These are phyloP conservation scores for Globisporangium carolinianum DNA, from an alignment of 352 stramenopile genomes.

Conservation along the genomic window DNA sequence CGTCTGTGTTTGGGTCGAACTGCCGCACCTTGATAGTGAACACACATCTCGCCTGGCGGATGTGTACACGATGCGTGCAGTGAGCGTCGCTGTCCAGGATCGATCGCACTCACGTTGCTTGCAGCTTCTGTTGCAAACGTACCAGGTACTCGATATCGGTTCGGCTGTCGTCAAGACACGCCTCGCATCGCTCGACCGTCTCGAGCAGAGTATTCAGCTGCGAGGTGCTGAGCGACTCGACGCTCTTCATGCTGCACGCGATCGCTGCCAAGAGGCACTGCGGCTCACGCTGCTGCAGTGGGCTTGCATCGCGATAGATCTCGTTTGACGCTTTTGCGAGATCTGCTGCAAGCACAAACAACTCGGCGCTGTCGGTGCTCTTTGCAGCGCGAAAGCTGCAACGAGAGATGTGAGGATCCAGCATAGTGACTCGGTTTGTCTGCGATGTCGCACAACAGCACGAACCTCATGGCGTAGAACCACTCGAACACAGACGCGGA, in stretches of 20 bases:
- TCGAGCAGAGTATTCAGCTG: slow-evolving; percentile 30
- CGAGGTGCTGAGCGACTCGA: slow-evolving; percentile 37
- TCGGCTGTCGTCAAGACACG: slow-evolving; percentile 8
- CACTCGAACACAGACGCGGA: slow-evolving; percentile 52
- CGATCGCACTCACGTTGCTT: background rate
- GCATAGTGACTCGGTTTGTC: too few species aligned
- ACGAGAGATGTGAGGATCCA: slow-evolving; percentile 1
- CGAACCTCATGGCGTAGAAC: slow-evolving; percentile 74
- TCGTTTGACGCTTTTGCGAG: slow-evolving; percentile 37
- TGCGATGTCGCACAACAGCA: too few species aligned
- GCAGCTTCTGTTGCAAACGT: background rate
- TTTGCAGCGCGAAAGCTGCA: slow-evolving; percentile 70
- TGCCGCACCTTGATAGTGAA: slow-evolving; percentile 54
- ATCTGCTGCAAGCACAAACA: slow-evolving; percentile 56
- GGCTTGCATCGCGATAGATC: slow-evolving; percentile 31
- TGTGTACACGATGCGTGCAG: background rate
- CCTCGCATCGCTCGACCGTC: slow-evolving; percentile 34
- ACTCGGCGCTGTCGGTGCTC: slow-evolving; percentile 30
- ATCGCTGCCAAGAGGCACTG: slow-evolving; percentile 58
- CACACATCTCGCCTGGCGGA: slow-evolving; percentile 30
- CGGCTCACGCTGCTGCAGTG: slow-evolving; percentile 21
- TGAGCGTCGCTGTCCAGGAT: background rate
- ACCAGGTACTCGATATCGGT: slow-evolving; percentile 15
- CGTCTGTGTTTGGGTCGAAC: slow-evolving; percentile 46
- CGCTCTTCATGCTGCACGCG: slow-evolving; percentile 38